Evolutionary conservation across 257 asterid species (phyloP).

Genomic region (Rhazya stricta): DNA sequence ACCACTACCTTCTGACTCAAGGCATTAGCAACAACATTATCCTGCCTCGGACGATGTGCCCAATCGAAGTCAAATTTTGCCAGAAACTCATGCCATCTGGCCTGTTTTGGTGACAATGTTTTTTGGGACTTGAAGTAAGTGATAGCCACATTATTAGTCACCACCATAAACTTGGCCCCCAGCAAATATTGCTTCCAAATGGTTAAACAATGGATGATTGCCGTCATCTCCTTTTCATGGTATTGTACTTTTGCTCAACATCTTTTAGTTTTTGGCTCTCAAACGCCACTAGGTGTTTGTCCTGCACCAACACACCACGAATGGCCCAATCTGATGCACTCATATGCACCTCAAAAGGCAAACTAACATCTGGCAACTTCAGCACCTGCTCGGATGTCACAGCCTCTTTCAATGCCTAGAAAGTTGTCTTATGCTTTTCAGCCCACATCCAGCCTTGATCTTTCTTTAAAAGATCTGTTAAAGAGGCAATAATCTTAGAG

Average conservation of each 20-base stretch:
- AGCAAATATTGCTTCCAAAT: not conserved
- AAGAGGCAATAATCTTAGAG: not conserved
- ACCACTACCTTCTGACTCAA: not conserved
- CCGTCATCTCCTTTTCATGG: not conserved
- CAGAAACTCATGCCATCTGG: not conserved
- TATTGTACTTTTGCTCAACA: not conserved
- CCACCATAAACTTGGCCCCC: not conserved
- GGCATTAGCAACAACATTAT: constrained; percentile 5
- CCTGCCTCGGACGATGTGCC: not conserved
- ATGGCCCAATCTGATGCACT: not conserved
- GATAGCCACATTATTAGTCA: no score
- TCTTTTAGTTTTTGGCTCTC: not conserved
- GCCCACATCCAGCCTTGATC: not conserved
- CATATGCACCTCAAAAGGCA: not conserved
- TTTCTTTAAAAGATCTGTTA: no score
- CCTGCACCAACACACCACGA: not conserved
- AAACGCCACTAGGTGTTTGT: not conserved
- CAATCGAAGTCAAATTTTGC: not conserved
- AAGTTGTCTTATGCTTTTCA: not conserved
- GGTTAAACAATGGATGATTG: not conserved
- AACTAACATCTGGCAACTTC: not conserved
- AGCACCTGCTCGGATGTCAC: not conserved
- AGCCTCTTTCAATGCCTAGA: not conserved
- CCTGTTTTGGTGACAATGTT: not conserved
- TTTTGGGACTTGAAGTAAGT: no score